These are phyloP conservation scores for Stereum hirsutum DNA, from an alignment of 1,284 basidiomycete species.

Conservation along the genomic window DNA sequence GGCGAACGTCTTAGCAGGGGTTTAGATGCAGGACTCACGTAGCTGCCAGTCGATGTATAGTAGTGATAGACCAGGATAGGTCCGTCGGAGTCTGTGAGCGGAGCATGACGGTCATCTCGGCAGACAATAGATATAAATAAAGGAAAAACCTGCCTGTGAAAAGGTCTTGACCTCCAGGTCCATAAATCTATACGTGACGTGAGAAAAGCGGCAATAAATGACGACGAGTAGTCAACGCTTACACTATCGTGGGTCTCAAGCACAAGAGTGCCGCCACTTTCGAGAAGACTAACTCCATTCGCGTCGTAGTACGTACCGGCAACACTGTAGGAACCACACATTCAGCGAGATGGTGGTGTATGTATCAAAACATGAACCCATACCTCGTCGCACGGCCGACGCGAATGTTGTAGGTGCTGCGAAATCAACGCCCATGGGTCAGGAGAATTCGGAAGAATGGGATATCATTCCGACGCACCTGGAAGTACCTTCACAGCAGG, in stretches of 20 bases:
- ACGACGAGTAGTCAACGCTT: background rate
- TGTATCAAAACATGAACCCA: too few relatives aligned
- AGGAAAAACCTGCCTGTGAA: constrained; percentile 16
- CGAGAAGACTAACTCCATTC: constrained; percentile 31
- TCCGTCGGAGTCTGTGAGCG: too few relatives aligned
- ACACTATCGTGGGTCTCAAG: constrained; percentile 37
- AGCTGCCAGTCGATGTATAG: constrained; percentile 29
- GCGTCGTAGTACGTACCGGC: constrained; percentile 40
- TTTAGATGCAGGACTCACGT: constrained; percentile 2
- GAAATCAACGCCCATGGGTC: too few relatives aligned
- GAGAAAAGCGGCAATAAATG: background rate
- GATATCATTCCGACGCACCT: too few relatives aligned
- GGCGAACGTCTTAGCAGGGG: background rate
- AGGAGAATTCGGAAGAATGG: too few relatives aligned
- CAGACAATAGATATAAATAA: background rate
- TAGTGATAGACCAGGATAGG: too few relatives aligned
- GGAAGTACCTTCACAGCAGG: constrained; percentile 42
- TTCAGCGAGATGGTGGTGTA: background rate
- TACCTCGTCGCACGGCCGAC: constrained; percentile 41
- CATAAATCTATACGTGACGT: constrained; percentile 26
- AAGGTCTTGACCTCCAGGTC: constrained; percentile 37
- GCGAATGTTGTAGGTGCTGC: constrained; percentile 50
- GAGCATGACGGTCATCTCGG: background rate
- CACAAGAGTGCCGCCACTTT: constrained; percentile 45
- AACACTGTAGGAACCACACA: constrained; percentile 15